phyloP scores from a whole-genome alignment of 768 basidiomycete genomes.

The Amanita thiersii region DNA sequence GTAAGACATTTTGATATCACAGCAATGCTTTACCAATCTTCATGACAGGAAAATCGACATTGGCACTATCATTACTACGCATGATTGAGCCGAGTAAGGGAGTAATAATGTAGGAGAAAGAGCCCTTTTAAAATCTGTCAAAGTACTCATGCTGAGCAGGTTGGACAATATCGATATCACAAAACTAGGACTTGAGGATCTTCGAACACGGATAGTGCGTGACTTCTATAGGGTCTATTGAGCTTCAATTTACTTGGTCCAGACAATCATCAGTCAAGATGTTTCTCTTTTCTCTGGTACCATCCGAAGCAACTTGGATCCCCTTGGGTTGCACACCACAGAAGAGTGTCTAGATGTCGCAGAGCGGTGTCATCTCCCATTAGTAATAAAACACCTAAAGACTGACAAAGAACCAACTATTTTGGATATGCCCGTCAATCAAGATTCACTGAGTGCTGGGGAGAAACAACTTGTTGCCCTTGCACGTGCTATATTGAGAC shows the following conservation, averaged over 20 bases:
- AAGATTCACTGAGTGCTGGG: slow-evolving; percentile 65
- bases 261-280: slow-evolving; percentile 74
- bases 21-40: background rate
- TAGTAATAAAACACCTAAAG: slow-evolving; percentile 30
- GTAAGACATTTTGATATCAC: slow-evolving; percentile 18
- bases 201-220: slow-evolving; percentile 52
- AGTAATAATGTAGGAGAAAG: slow-evolving; percentile 40
- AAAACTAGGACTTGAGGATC: slow-evolving; percentile 59
- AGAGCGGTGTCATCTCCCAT: slow-evolving; percentile 52
- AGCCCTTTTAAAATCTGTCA: slow-evolving; percentile 1
- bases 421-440: slow-evolving; percentile 57
- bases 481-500: slow-evolving; percentile 58
- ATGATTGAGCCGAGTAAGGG: slow-evolving; percentile 56
- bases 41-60: slow-evolving; percentile 43
- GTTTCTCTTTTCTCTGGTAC: slow-evolving; percentile 70
- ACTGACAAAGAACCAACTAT: slow-evolving; percentile 23
- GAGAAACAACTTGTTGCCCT: slow-evolving; percentile 71
- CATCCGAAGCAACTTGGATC: slow-evolving; percentile 66
- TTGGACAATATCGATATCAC: slow-evolving; percentile 67
- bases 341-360: slow-evolving; percentile 60
- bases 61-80: slow-evolving; percentile 50
- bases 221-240: background rate
- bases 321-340: slow-evolving; percentile 47
- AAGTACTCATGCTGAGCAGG: slow-evolving; percentile 19
- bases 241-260: background rate